Percentiles rank a stretch among this genome's conserved stretches.
phyloP scores from a whole-genome alignment of 179 eudicot genomes.

The Amaranthus tricolor region DNA sequence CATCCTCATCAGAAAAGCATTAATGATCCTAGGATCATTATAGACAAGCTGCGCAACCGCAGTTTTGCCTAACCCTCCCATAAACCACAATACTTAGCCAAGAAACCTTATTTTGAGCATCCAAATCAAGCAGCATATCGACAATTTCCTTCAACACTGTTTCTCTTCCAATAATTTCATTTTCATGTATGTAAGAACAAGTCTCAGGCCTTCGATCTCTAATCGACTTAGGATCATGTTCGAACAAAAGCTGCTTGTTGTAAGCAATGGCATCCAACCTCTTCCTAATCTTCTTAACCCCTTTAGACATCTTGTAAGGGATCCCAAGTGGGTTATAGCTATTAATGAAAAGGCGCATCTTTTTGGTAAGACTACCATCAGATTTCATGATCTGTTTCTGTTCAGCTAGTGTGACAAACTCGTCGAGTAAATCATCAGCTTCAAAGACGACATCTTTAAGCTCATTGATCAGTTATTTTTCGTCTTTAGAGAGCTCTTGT shows the following conservation, averaged over 20 bases:
- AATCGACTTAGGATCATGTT: background rate
- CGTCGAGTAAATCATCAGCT: background rate
- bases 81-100: slow-evolving; percentile 15
- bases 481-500: slow-evolving; percentile 1
- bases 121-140: background rate
- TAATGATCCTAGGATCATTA: too few relatives aligned
- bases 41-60: too few relatives aligned
- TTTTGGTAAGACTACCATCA: background rate
- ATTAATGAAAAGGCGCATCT: slow-evolving; percentile 27
- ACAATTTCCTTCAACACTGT: slow-evolving; percentile 8
- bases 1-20: too few relatives aligned
- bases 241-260: background rate
- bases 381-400: too few relatives aligned
- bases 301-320: slow-evolving; percentile 9
- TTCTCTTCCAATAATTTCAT: slow-evolving; percentile 23
- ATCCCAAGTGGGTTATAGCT: slow-evolving; percentile 6
- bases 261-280: slow-evolving; percentile 12
- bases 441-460: background rate
- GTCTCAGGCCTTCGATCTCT: slow-evolving; percentile 17
- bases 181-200: slow-evolving; percentile 11
- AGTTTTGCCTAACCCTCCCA: too few relatives aligned
- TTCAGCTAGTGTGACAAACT: too few relatives aligned
- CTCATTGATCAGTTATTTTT: background rate
- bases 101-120: background rate
- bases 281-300: slow-evolving; percentile 10